phyloP scores from a whole-genome alignment of 371 early-diverging fungal species.

The Lichtheimia hyalospora region DNA sequence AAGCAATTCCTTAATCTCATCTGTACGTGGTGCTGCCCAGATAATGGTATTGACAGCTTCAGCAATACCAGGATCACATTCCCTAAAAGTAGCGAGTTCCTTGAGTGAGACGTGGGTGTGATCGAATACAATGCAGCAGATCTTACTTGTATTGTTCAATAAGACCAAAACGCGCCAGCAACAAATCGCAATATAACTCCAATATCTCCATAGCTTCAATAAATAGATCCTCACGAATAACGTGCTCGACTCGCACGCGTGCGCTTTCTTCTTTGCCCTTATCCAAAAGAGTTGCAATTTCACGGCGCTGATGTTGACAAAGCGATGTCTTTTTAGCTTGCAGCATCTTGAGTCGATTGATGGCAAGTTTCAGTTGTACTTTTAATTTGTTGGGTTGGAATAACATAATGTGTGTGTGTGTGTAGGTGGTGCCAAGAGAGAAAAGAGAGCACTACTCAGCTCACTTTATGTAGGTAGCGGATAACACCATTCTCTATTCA shows the following conservation, averaged over 20 bases:
- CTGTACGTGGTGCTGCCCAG: constrained; percentile 81
- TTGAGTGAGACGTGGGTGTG: no score
- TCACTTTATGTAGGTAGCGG: no score
- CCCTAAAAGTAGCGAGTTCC: constrained; percentile 37
- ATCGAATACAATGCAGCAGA: background rate
- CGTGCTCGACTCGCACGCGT: constrained; percentile 85
- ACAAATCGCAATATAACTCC: constrained; percentile 86
- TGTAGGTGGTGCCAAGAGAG: background rate
- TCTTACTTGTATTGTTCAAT: constrained; percentile 79
- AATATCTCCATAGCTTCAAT: constrained; percentile 91
- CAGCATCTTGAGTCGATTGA: constrained; percentile 83
- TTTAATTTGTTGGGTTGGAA: constrained; percentile 71
- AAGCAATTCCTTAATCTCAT: constrained; percentile 85
- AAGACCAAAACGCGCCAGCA: constrained; percentile 86
- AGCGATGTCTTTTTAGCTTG: constrained; percentile 85
- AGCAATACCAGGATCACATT: constrained; percentile 76
- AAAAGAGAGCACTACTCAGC: background rate
- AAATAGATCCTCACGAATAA: constrained; percentile 90
- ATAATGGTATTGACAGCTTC: constrained; percentile 90
- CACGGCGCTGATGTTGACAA: constrained; percentile 73
- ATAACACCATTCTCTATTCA: no score
- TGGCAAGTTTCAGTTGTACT: constrained; percentile 85
- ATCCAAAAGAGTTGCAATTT: constrained; percentile 82
- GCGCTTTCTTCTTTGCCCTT: constrained; percentile 86
- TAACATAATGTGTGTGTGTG: constrained; percentile 14